Evolutionary conservation across 2,329 filamentous ascomycete species (phyloP), one percentile per base, ranked within the genome.

Genomic region (Amauroascus niger): DNA sequence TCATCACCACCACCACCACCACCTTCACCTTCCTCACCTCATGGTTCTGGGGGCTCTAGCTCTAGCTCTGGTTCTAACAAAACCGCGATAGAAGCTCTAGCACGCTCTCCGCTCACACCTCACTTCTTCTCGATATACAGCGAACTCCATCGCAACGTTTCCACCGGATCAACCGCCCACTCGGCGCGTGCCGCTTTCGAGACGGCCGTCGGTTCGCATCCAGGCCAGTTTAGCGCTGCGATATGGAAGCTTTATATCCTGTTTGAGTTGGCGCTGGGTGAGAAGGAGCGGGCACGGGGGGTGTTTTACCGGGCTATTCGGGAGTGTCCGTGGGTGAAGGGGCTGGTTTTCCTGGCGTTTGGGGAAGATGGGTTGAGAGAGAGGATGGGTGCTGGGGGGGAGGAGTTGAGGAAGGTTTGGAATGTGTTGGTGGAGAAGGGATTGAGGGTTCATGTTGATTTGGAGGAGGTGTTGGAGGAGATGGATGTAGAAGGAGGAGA

Each of bases 251-350:
- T 76, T 11, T 80, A 78, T 61, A 63, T 79, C 26, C 59, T 74
- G 7, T 80, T 76, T 57, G 75, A 77, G 53, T 55, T 74, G 1
- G 69, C 66, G 20, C 67, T 67, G 2, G 65, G 70, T 7, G 65
- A 74, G 24, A 47, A 28, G 6, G 47, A 58, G 2, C 67, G 69
- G 48, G 74, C 76, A 2, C 80, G 75, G 57, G 69, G 74, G 1
- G 71, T 80, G 0, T 80, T 80, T 60, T 77, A 79, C 55, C 69
- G 77, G 32, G 80, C 78, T 0, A 61, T 86, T 57, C 70, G 74
- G 41, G 69, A 72, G 14, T 74, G 82, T 61, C 83, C 83, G 0
- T 86, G 82, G 81, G 76, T 74, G 1, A 85, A 86, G 64, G 73
- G 76, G 35, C 74, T 81, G 46, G 68, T 80, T 41, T 72, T 85